Conservation (phyloP, 73 alveolate species). For the Paramecium octaurelia region DNA sequence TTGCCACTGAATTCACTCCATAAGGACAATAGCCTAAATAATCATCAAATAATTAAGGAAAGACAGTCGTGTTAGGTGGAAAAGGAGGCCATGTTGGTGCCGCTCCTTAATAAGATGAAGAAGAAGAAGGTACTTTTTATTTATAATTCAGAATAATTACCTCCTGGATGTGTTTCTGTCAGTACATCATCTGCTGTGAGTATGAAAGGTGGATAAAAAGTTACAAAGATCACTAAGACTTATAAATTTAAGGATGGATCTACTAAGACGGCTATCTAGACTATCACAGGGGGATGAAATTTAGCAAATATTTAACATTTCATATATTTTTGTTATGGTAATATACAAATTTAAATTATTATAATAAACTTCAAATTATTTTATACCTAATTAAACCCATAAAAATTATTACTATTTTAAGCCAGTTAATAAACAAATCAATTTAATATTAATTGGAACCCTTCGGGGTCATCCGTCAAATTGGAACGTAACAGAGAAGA, state of each 20-base stretch:
- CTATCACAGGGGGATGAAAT: not conserved
- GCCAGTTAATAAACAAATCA: not conserved
- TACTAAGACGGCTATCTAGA: not conserved
- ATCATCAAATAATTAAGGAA: not conserved
- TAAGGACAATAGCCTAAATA: not conserved
- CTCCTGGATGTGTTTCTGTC: not conserved
- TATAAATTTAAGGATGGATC: not conserved
- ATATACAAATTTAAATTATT: not conserved
- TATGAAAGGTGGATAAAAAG: not conserved
- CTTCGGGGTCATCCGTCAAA: slow-evolving; percentile 73
- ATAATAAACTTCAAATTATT: not conserved
- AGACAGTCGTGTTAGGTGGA: not conserved
- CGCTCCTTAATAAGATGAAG: not conserved
- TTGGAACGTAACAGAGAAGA: slow-evolving; percentile 99
- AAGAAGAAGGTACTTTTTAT: not conserved
- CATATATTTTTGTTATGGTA: not conserved
- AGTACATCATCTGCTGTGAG: not conserved
- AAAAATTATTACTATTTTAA: not conserved
- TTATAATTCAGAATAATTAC: not conserved
- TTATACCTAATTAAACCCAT: not conserved
- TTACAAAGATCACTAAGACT: not conserved
- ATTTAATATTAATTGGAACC: not conserved
- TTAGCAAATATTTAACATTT: not conserved
- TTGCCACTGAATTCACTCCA: slow-evolving; percentile 52
- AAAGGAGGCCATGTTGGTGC: not conserved